These are phyloP conservation scores for Chlorella sp. DNA, from an alignment of 139 green algal species.

Conservation along the genomic window DNA sequence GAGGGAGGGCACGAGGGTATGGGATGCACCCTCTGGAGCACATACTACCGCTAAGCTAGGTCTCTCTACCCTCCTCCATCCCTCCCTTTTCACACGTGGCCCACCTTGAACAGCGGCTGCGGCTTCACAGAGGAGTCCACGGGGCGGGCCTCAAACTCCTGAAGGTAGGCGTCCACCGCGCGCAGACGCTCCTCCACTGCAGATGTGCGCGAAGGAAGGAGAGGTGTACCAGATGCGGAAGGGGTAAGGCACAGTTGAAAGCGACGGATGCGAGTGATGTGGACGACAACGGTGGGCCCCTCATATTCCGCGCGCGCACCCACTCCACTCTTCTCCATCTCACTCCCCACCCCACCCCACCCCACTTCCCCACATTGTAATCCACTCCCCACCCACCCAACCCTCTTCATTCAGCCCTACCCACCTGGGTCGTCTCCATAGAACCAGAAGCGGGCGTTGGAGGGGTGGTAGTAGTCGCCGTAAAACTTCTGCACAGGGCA, in stretches of 20 bases:
- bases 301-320: no score
- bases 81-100: background rate
- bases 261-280: background rate
- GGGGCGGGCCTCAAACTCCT: conserved; percentile 78
- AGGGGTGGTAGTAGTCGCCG: conserved; percentile 95
- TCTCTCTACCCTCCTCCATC: background rate
- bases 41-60: no score
- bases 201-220: background rate
- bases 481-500: conserved; percentile 85
- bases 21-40: no score
- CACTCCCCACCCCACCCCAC: no score
- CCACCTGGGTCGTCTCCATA: conserved; percentile 92
- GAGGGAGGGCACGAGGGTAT: no score
- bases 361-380: no score
- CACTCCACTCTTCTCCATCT: no score
- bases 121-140: conserved; percentile 81
- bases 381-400: no score
- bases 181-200: conserved; percentile 82
- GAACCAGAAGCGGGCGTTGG: conserved; percentile 97
- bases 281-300: no score
- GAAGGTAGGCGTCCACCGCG: conserved; percentile 83
- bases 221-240: background rate
- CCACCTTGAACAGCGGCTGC: conserved; percentile 77
- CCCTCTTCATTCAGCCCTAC: no score
- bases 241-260: background rate